These are phyloP conservation scores for Helicocarpus griseus DNA, from an alignment of 2,329 filamentous ascomycete species.

Conservation along the genomic window DNA sequence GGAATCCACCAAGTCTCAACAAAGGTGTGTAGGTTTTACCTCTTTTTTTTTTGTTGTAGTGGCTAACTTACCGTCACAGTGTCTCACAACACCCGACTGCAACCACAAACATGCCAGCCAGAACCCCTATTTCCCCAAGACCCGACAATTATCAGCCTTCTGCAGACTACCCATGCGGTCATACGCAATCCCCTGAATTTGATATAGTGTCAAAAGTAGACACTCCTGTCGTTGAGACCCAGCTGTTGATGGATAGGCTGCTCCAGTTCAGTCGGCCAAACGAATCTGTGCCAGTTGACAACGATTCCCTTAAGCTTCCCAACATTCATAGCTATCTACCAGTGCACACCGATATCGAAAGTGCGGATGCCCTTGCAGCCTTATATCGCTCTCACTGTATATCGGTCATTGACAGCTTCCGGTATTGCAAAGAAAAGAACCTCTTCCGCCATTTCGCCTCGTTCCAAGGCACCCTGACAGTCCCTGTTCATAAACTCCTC, in stretches of 20 bases:
- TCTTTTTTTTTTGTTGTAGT: background rate
- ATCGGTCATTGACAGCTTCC: constrained; percentile 86
- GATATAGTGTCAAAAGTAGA: background rate
- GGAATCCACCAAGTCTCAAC: constrained; percentile 17
- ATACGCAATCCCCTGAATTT: background rate
- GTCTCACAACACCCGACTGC: background rate
- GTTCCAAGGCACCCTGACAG: constrained; percentile 91
- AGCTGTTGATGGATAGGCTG: constrained; percentile 31
- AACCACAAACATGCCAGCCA: background rate
- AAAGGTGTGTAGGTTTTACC: constrained; percentile 6
- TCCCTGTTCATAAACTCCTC: constrained; percentile 90
- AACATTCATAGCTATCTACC: constrained; percentile 75
- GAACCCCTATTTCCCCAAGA: background rate
- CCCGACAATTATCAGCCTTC: background rate
- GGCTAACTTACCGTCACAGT: background rate
- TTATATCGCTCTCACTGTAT: constrained; percentile 93
- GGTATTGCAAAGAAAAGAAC: constrained; percentile 92
- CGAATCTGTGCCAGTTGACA: constrained; percentile 40
- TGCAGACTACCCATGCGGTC: background rate
- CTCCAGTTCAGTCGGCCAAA: constrained; percentile 29
- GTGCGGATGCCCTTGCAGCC: constrained; percentile 73
- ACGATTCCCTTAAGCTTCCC: constrained; percentile 70
- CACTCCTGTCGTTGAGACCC: constrained; percentile 18
- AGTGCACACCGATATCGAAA: constrained; percentile 70
- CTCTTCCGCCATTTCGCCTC: constrained; percentile 93